Evolutionary conservation across 805 yeast species (phyloP), one percentile per base, ranked within the genome.

Genomic region (Lipomyces starkeyi): DNA sequence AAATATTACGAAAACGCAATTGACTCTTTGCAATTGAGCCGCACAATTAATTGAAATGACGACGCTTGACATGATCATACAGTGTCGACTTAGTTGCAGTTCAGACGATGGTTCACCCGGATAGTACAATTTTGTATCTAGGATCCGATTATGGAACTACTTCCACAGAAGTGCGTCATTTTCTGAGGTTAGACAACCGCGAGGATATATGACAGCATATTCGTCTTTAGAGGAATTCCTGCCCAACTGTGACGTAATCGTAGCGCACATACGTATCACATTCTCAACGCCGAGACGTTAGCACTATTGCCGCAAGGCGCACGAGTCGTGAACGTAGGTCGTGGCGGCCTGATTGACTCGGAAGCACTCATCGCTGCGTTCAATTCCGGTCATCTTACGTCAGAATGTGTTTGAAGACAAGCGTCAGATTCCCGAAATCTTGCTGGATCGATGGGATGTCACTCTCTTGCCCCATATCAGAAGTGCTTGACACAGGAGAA

Each of bases 271-370:
- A 87, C 90, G 5, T 81, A 77, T 62, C 88, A 86, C 73, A 76
- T 84, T 40, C 77, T 87, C 73, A 79, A 83, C 73, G 77, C 77
- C 27, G 82, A 81, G 40, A 76, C 80, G 6, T 75, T 87, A 57
- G 77, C 77, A 59, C 83, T 84, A 74, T 80, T 82, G 82, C 86
- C 86, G 76, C 81, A 80, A 65, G 88, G 88, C 9, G 86, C 80
- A 20, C 77, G 84, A 22, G 76, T 86, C 56, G 81, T 87, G 66
- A 86, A 86, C 77, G 85, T 87, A 35, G 88, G 89, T 14, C 80
- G 90, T 58, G 90, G 90, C 1, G 86, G 88, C 1, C 81, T 87
- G 22, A 81, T 87, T 67, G 85, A 87, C 73, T 89, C 86, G 74
- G 76, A 76, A 34, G 85, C 84, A 4, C 78, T 87, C 54, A 82